phyloP scores from a whole-genome alignment of 345 rosid species.

The Fremontodendron californicum region DNA sequence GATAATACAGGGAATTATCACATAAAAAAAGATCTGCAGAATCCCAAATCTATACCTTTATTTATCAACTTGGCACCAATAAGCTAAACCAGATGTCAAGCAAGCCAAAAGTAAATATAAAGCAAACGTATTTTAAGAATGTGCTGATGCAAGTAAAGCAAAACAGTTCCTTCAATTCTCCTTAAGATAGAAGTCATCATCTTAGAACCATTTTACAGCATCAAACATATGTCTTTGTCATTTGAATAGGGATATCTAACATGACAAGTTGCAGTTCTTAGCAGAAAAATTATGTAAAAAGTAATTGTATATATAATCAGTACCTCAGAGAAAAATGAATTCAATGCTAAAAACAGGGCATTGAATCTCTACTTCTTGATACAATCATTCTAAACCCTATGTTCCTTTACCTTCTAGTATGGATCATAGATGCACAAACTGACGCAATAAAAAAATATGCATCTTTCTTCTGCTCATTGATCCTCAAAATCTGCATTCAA shows the following conservation, averaged over 20 bases:
- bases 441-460: too few relatives aligned
- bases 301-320: not conserved
- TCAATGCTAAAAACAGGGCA: slow-evolving; percentile 2
- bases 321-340: not conserved
- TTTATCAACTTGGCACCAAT: not conserved
- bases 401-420: slow-evolving; percentile 24
- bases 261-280: not conserved
- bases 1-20: not conserved
- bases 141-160: not conserved
- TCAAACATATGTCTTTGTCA: not conserved
- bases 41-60: not conserved
- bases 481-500: slow-evolving; percentile 36
- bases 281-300: not conserved
- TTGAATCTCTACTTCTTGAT: not conserved
- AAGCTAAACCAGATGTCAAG: not conserved
- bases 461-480: slow-evolving; percentile 35
- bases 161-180: too few relatives aligned
- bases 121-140: not conserved
- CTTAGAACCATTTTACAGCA: not conserved
- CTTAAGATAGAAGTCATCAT: too few relatives aligned
- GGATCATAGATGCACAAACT: slow-evolving; percentile 44
- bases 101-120: not conserved
- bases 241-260: not conserved
- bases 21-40: not conserved
- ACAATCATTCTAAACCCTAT: not conserved